Conservation (phyloP, 192 early-diverging fungal genomes). For the Gryganskiella cystojenkinii region DNA sequence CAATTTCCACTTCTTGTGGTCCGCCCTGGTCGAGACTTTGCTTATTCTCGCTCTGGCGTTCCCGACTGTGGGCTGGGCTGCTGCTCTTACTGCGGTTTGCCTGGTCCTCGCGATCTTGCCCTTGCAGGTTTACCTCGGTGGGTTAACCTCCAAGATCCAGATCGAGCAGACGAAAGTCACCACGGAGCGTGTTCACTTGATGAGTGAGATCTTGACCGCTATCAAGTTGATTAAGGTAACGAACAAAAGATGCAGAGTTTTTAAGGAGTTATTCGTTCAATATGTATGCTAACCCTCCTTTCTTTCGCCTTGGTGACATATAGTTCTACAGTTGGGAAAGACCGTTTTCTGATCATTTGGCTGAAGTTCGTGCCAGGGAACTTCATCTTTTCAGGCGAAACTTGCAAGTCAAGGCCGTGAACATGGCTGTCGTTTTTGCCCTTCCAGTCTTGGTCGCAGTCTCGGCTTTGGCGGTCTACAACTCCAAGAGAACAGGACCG, state of each 20-base stretch:
- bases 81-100: constrained; percentile 53
- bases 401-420: constrained; percentile 66
- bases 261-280: too few species aligned
- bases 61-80: constrained; percentile 56
- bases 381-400: constrained; percentile 28
- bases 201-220: constrained; percentile 62
- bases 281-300: too few species aligned
- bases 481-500: constrained; percentile 27
- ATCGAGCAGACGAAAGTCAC: constrained; percentile 59
- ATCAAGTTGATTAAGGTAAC: constrained; percentile 79
- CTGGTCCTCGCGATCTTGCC: constrained; percentile 67
- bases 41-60: constrained; percentile 59
- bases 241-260: too few species aligned
- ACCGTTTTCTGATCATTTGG: constrained; percentile 57
- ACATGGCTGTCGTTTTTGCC: constrained; percentile 73
- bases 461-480: constrained; percentile 27
- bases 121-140: constrained; percentile 63
- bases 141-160: constrained; percentile 50
- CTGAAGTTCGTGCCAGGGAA: constrained; percentile 49
- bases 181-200: constrained; percentile 65
- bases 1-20: constrained; percentile 74
- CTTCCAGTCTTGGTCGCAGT: constrained; percentile 55
- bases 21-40: constrained; percentile 61
- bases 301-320: too few species aligned
- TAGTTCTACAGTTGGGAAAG: constrained; percentile 66